A percentile compares a stretch with the other conserved stretches of the same genome.
These are phyloP conservation scores for Globisporangium yorkense DNA, from an alignment of 352 stramenopile genomes.

Conservation along the genomic window DNA sequence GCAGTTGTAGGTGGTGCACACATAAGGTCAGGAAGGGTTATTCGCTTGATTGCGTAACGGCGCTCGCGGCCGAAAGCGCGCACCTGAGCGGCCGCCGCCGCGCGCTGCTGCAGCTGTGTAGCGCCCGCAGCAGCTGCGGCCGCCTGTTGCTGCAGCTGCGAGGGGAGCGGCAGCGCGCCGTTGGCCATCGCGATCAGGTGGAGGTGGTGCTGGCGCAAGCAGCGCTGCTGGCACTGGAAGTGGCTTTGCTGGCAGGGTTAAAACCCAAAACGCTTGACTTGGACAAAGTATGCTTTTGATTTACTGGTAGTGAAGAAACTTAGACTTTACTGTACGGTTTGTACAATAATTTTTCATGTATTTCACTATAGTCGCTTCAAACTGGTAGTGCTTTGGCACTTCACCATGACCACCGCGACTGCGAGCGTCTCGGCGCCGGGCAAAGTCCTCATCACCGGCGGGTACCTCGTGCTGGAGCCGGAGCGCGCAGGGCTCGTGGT, in stretches of 20 bases:
- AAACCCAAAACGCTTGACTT: no score
- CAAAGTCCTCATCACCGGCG: slow-evolving; percentile 95
- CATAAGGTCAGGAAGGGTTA: neutral
- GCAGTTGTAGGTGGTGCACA: slow-evolving; percentile 1
- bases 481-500: slow-evolving; percentile 89
- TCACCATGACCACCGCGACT: neutral
- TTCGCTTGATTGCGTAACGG: no score
- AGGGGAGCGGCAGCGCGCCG: neutral
- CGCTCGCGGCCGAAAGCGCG: neutral
- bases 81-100: slow-evolving; percentile 50
- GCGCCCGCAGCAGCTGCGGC: slow-evolving; percentile 8
- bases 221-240: no score
- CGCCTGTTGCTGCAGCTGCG: slow-evolving; percentile 1
- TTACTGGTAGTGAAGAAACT: no score
- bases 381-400: neutral
- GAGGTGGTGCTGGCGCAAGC: no score
- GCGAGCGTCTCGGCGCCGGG: slow-evolving; percentile 89
- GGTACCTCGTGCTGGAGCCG: slow-evolving; percentile 94
- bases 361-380: no score
- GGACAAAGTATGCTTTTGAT: no score
- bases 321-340: no score
- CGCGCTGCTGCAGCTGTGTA: slow-evolving; percentile 45
- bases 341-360: no score
- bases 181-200: neutral
- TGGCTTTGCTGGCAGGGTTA: no score